phyloP scores from a whole-genome alignment of 2,329 filamentous ascomycete genomes.

The Magnaporthiopsis rhizophila region DNA sequence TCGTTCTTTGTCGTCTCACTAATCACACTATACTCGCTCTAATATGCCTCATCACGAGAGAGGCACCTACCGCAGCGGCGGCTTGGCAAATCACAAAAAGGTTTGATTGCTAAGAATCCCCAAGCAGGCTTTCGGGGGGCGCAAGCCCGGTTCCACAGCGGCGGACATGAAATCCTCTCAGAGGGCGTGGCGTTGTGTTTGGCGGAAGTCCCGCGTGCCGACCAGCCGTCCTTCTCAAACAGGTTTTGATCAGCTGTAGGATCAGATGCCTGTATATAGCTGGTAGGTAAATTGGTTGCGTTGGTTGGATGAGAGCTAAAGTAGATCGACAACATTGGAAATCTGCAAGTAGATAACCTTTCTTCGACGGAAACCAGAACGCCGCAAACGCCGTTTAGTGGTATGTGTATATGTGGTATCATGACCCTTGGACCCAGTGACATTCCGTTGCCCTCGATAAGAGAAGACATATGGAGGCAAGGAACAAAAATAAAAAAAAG shows the following conservation, averaged over 20 bases:
- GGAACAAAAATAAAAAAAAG: not conserved
- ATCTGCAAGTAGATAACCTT: not conserved
- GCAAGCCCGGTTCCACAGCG: too few species aligned
- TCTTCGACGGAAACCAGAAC: not conserved
- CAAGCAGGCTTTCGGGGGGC: too few species aligned
- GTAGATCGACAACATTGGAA: not conserved
- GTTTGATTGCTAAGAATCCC: too few species aligned
- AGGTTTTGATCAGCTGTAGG: too few species aligned
- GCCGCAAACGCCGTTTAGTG: not conserved
- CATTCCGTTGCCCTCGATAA: not conserved
- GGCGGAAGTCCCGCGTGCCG: too few species aligned
- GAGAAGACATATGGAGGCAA: not conserved
- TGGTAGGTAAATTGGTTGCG: not conserved
- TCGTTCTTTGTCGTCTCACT: not conserved
- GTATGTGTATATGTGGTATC: not conserved
- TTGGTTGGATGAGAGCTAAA: not conserved
- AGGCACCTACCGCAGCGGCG: not conserved
- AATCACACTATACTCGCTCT: not conserved
- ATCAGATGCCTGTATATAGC: not conserved
- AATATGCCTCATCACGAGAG: not conserved
- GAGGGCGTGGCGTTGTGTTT: too few species aligned
- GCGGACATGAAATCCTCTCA: too few species aligned
- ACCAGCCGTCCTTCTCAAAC: too few species aligned
- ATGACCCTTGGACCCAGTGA: not conserved
- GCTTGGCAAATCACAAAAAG: too few species aligned